Base-by-base conservation (phyloP, 257 asterid genomes). In the Thymus mandschuricus region DNA sequence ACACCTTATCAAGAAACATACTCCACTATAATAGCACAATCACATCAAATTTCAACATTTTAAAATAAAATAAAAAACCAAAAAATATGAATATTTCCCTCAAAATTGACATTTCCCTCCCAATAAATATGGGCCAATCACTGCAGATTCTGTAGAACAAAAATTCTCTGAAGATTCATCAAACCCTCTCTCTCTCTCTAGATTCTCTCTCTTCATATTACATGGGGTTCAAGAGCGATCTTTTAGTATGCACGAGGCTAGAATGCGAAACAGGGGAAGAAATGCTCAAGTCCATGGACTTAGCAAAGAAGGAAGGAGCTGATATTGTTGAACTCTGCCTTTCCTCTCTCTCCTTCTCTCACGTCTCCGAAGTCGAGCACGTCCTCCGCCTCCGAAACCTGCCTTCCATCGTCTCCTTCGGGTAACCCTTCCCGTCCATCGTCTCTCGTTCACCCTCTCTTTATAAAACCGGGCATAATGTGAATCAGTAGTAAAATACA, bases 261-360 rank as follows among this genome's bases (percentile, higher is more conserved):
- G 91, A 85, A 59, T 80, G 89, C 48, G 85, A 83, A 45, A 83
- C 71, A 57, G 66, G 34, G 21, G 83, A 83, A 57, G 89, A 82
- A 84, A 81, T 85, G 84, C 29, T 79, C 43, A 68, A 62, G 31
- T 60, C 75, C 2, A 84, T 86, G 80, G 57, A 65, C 50, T 55
- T 80, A 67, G 89, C 95, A 8, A 82, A 77, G 78, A 62, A 71
- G 72, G 82, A 85, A 82, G 94, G 94, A 65, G 94, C 94, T 40
- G 77, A 82, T 51, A 75, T 87, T 9, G 89, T 83, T 33, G 94
- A 87, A 65, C 83, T 87, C 21, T 83, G 89, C 73, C 57, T 87
- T 46, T 79, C 73, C 43, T 78, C 80, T 60, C 66, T 87, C 57
- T 71, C 84, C 30, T 83, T 78, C 78, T 74, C 87, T 61, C 82